Evolutionary conservation across 371 early-diverging fungal genomes (phyloP).

Genomic region (Mortierella sp.): DNA sequence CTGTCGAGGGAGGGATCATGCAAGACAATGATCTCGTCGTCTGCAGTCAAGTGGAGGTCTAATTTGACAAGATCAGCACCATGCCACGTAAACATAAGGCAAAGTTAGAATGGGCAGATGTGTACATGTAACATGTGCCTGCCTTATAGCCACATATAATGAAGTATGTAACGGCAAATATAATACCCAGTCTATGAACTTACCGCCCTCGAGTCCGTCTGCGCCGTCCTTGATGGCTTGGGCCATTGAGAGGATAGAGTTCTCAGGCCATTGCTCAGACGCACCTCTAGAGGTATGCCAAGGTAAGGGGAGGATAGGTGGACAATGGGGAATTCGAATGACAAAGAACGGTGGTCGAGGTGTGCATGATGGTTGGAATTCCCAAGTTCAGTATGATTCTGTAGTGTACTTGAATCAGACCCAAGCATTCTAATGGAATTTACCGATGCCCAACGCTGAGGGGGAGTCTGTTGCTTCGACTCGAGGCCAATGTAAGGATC

Average conservation of each 20-base stretch:
- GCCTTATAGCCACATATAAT: too few species aligned
- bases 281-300: conserved; percentile 57
- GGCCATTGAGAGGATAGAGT: conserved; percentile 68
- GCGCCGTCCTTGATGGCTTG: conserved; percentile 68
- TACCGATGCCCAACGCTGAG: conserved; percentile 54
- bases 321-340: too few species aligned
- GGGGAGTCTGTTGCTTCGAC: conserved; percentile 32
- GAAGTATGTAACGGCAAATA: too few species aligned
- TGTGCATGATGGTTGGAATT: not conserved
- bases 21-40: conserved; percentile 73
- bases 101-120: too few species aligned
- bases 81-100: too few species aligned
- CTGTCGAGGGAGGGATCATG: conserved; percentile 70
- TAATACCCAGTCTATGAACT: too few species aligned
- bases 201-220: conserved; percentile 73
- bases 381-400: not conserved
- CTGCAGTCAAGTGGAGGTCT: conserved; percentile 72
- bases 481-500: conserved; percentile 37
- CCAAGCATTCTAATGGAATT: not conserved
- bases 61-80: not conserved
- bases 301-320: conserved; percentile 2
- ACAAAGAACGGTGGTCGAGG: not conserved
- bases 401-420: not conserved
- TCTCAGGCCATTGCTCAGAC: conserved; percentile 72
- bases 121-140: too few species aligned